Evolutionary conservation across 2,329 filamentous ascomycete species (phyloP), one percentile per base, ranked within the genome.

Genomic region (Claviceps africana): DNA sequence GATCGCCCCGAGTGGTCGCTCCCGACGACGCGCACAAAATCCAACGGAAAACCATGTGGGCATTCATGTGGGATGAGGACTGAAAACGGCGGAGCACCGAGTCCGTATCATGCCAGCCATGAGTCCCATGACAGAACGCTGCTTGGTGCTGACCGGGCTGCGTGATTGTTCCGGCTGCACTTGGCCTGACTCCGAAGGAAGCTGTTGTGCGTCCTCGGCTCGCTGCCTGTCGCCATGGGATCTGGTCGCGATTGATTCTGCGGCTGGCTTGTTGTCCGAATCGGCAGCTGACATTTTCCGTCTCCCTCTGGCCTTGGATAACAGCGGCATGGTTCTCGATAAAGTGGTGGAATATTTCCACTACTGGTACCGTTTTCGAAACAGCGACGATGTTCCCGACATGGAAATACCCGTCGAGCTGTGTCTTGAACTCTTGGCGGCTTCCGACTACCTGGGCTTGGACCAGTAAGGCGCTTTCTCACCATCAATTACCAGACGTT

Each of bases 301-400:
- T n/a, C n/a, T n/a, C 50, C 53, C 48, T 56, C 17, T 22, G 4
- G 9, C 25, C n/a, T 46, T n/a, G 7, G n/a, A 45, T 51, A 33
- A 59, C 64, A 89, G 85, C 67, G 83, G 81, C 57, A 72, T 83
- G 51, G 78, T 89, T 6, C 78, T 91, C 2, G 86, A 90, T 65
- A 88, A 88, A 64, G 82, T 90, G 33, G 85, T 83, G 65, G 85
- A 90, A 68, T 91, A 90, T 68, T 83, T 89, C 56, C 86, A 88
- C 64, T 90, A 89, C 71, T 86, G 85, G 72, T 83, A 88, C 67
- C 83, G 82, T 61, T 77, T 87, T 67, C 76, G 77, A 50, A 77
- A 88, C 58, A 73, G 73, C 58, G 81, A 83, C 59, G 82, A 88
- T 60, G 85, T 89, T 21, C 81, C 83, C 4, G 86, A 91, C 61